phyloP scores from a whole-genome alignment of 2,329 filamentous ascomycete genomes.

The Diaporthe australafricana region DNA sequence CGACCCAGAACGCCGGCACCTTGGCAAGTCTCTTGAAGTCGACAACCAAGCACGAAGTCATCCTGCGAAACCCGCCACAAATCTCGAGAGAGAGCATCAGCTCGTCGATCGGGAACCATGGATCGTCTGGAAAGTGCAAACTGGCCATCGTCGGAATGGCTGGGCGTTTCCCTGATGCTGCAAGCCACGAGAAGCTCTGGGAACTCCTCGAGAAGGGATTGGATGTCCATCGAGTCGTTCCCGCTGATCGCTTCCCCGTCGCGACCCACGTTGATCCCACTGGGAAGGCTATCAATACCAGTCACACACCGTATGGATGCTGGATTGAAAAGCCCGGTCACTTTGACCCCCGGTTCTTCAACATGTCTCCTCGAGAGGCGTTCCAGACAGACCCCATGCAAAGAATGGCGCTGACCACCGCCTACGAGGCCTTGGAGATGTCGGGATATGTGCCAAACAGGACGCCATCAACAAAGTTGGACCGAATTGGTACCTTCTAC shows the following conservation, averaged over 20 bases:
- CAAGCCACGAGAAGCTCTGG: constrained; percentile 79
- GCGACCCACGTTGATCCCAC: constrained; percentile 77
- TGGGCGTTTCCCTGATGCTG: constrained; percentile 80
- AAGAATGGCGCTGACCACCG: constrained; percentile 79
- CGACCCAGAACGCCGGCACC: constrained; percentile 60
- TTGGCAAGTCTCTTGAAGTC: constrained; percentile 56
- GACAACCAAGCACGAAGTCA: constrained; percentile 56
- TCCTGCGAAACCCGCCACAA: constrained; percentile 52
- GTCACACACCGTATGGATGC: constrained; percentile 80
- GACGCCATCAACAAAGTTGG: constrained; percentile 74
- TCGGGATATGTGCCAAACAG: constrained; percentile 80
- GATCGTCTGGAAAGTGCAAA: constrained; percentile 67
- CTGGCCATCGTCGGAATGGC: constrained; percentile 89
- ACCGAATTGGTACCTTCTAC: constrained; percentile 78
- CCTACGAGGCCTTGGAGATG: constrained; percentile 86
- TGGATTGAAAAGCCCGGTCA: constrained; percentile 80
- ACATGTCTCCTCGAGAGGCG: constrained; percentile 86
- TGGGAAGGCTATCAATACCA: constrained; percentile 80
- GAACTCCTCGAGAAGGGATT: constrained; percentile 79
- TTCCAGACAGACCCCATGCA: constrained; percentile 86
- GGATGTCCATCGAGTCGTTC: constrained; percentile 77
- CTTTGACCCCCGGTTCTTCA: constrained; percentile 88
- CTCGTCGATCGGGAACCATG: constrained; percentile 59
- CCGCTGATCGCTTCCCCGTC: constrained; percentile 79
- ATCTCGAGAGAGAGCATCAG: constrained; percentile 49